These are phyloP conservation scores for Trifolium subterraneum DNA, from an alignment of 306 rosid genomes.

Conservation along the genomic window DNA sequence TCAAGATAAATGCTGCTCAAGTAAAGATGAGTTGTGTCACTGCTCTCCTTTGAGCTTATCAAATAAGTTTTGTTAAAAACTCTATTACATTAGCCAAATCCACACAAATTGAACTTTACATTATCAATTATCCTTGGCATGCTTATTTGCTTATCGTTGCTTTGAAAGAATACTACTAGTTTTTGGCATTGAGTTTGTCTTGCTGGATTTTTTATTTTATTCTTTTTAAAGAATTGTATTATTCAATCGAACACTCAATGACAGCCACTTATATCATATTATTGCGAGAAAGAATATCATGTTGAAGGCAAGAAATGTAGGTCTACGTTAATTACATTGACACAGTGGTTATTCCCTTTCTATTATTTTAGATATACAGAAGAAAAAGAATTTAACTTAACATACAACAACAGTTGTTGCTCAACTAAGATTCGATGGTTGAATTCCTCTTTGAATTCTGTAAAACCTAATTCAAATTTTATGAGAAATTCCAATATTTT, in stretches of 20 bases:
- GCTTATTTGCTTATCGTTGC: constrained; percentile 17
- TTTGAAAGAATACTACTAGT: not conserved
- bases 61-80: constrained; percentile 39
- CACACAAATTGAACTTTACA: constrained; percentile 1
- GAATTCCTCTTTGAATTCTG: constrained; percentile 21
- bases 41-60: constrained; percentile 19
- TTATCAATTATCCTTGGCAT: constrained; percentile 6
- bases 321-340: constrained; percentile 8
- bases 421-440: constrained; percentile 22
- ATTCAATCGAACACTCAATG: not conserved
- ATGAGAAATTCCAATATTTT: constrained; percentile 22
- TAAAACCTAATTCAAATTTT: constrained; percentile 36
- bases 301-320: not conserved
- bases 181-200: constrained; percentile 4
- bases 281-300: not conserved
- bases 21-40: constrained; percentile 40
- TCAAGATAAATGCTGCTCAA: constrained; percentile 39
- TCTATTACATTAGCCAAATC: not conserved
- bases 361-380: constrained; percentile 45
- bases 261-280: not conserved
- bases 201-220: not conserved
- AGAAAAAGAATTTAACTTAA: constrained; percentile 5
- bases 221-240: not conserved
- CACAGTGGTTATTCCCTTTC: not conserved
- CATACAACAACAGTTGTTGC: constrained; percentile 39